Evolutionary conservation across 129 eudicot species (phyloP), one percentile per base, ranked within the genome.

Genomic region (Lactuca saligna): DNA sequence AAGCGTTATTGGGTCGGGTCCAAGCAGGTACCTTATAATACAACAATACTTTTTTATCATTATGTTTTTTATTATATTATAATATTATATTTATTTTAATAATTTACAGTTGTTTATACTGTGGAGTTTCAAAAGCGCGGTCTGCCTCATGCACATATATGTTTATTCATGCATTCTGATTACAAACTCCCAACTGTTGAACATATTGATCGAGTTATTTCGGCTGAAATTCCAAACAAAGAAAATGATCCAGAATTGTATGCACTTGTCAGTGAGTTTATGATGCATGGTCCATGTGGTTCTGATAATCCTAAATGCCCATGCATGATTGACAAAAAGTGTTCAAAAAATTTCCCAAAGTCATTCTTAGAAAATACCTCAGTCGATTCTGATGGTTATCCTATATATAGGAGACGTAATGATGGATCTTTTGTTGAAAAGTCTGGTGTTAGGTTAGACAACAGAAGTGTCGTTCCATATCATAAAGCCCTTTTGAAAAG

Each of bases 241-340:
- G 17, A 55, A 55, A 15, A 17, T 3, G 17, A 55, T 55, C 4
- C 61, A 3, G 29, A 55, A 55, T 55, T 13, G 61, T 55, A 55
- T n/a, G 29, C 17, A 6, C 29, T 8, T n/a, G 61, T 55, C 3
- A 55, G 29, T 3, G 29, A 55, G 9, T 55, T 6, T 15, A 55
- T 55, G 61, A 17, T 55, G 5, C 61, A 55, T 55, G 17, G 61
- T 55, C 61, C 61, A 8, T 55, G 61, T 55, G 61, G 61, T 10
- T 2, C 17, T 55, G 17, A 7, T 7, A 55, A 55, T 55, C 17
- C 29, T 55, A 17, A 55, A 13, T 14, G 29, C 13, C 61, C 61
- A 8, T 55, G 61, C 61, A 55, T 55, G 61, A 15, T 7, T 8
- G 29, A 55, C 17, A 55, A 55, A 2, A 55, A 55, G 60, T 55